phyloP scores from a whole-genome alignment of 805 yeast genomes.

The Wickerhamiella australiensis region DNA sequence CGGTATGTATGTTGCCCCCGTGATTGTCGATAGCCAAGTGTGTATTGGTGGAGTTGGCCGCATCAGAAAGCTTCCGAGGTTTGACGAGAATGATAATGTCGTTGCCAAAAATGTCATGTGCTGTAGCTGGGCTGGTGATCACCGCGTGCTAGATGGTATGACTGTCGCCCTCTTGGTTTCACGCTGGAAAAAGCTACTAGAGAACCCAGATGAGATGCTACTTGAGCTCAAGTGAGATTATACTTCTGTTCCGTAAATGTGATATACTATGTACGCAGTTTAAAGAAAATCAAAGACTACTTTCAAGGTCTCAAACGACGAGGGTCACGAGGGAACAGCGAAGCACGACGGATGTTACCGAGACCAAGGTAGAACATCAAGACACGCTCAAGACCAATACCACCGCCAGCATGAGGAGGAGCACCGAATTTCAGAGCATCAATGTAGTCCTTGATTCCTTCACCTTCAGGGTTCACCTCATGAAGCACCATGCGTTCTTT shows the following conservation, averaged over 20 bases:
- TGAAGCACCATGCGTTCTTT: slow-evolving; percentile 70
- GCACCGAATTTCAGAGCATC: slow-evolving; percentile 92
- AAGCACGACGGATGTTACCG: slow-evolving; percentile 97
- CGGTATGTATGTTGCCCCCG: slow-evolving; percentile 29
- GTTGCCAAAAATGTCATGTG: slow-evolving; percentile 24
- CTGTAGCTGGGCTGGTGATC: slow-evolving; percentile 29
- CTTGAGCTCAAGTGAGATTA: slow-evolving; percentile 6
- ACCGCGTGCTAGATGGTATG: slow-evolving; percentile 28
- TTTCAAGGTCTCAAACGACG: slow-evolving; percentile 67
- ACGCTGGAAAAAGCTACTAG: slow-evolving; percentile 19
- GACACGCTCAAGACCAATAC: slow-evolving; percentile 97
- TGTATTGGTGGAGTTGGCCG: slow-evolving; percentile 28
- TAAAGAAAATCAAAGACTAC: no score
- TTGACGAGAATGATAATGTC: slow-evolving; percentile 18
- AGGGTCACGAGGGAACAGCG: slow-evolving; percentile 98
- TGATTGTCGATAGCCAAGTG: slow-evolving; percentile 26
- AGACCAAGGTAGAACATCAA: slow-evolving; percentile 95
- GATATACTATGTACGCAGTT: not conserved
- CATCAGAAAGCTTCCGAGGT: slow-evolving; percentile 24
- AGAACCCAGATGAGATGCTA: slow-evolving; percentile 14
- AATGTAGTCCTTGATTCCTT: slow-evolving; percentile 81
- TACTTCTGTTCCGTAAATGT: no score
- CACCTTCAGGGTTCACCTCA: slow-evolving; percentile 65
- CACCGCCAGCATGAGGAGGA: slow-evolving; percentile 99
- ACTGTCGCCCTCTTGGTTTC: slow-evolving; percentile 27